A percentile compares a stretch with the other conserved stretches of the same genome.
phyloP scores from a whole-genome alignment of 2,329 filamentous ascomycete species.

The Zymoseptoria tritici region DNA sequence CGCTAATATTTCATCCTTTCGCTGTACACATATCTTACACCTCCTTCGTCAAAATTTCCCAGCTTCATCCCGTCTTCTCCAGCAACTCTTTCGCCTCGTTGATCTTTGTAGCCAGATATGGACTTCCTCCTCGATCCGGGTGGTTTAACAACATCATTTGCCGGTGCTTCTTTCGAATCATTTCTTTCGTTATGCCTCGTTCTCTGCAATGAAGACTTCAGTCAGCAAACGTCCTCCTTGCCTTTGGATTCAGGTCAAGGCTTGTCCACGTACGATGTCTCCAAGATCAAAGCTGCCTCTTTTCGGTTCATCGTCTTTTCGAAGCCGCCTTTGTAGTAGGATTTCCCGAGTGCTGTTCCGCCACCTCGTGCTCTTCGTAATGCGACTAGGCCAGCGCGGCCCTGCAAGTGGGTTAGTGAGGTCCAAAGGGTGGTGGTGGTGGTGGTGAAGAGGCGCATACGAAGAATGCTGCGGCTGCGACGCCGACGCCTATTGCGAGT shows the following conservation, averaged over 20 bases:
- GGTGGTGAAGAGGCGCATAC: slow-evolving; percentile 35
- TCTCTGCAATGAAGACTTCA: slow-evolving; percentile 51
- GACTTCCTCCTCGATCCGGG: slow-evolving; percentile 91
- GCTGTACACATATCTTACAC: neutral
- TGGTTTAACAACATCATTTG: slow-evolving; percentile 97
- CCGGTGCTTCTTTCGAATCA: slow-evolving; percentile 90
- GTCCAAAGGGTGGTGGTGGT: neutral
- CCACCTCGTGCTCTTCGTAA: slow-evolving; percentile 73
- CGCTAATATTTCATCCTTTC: slow-evolving; percentile 6
- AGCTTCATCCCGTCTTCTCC: slow-evolving; percentile 54
- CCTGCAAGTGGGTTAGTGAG: slow-evolving; percentile 46
- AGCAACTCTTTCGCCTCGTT: slow-evolving; percentile 97
- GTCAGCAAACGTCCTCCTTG: slow-evolving; percentile 3
- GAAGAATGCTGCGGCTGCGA: slow-evolving; percentile 59
- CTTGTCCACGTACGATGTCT: slow-evolving; percentile 62
- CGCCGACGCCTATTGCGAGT: slow-evolving; percentile 52
- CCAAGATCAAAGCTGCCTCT: slow-evolving; percentile 84
- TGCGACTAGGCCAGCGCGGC: slow-evolving; percentile 85
- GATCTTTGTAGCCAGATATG: slow-evolving; percentile 93
- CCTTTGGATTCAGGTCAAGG: neutral
- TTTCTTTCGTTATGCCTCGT: slow-evolving; percentile 79
- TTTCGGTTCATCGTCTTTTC: slow-evolving; percentile 88
- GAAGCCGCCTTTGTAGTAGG: slow-evolving; percentile 98
- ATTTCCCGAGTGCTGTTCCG: slow-evolving; percentile 69
- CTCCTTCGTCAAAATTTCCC: neutral